Base-by-base conservation (phyloP, 2,329 filamentous ascomycete genomes). In the Fusarium graminum region DNA sequence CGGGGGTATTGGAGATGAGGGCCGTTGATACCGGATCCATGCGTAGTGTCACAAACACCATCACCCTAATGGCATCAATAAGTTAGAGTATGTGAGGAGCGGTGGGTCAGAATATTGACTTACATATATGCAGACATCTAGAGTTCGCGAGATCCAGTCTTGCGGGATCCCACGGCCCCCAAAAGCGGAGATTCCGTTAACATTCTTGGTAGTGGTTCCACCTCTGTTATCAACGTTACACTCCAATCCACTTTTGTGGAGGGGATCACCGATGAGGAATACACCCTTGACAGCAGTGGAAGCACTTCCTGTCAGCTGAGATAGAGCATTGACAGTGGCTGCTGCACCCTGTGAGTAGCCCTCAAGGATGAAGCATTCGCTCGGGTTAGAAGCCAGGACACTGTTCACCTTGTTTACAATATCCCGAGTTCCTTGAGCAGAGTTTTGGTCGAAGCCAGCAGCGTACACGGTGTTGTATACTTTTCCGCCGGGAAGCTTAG, bases 401-500 rank as follows among this genome's bases (percentile, higher is more conserved):
- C 55, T 60, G 2, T 60, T 60, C 7, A 60, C 58, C 34, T 60
- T 29, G 1, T 40, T 43, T 17, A 60, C 41, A 9, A 60, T 60
- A n/a, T 60, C 58, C 0, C 25, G 39, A 1, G 58, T 60, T 16
- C 55, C 58, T 1, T n/a, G 22, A 5, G 46, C 45, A 0, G 58
- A 60, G 29, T 60, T 60, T 7, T 60, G 58, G 13, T 38, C 36
- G 4, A 17, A 52, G 7, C 38, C 58, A 3, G 58, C 58, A n/a
- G 34, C n/a, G 29, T 61, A 61, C 4, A 61, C 46, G 4, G 58
- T 61, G 19, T 60, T 61, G 46, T 61, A 61, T 4, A 61, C 39
- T n/a, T 61, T 61, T 1, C 58, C 58, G 3, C 58, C 58, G 1
- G 55, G 19, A 2, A 54, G 16, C 14, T 61, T 40, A 0, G 58